Evolutionary conservation across 306 rosid species (phyloP).

Genomic region (Canavalia gladiata): DNA sequence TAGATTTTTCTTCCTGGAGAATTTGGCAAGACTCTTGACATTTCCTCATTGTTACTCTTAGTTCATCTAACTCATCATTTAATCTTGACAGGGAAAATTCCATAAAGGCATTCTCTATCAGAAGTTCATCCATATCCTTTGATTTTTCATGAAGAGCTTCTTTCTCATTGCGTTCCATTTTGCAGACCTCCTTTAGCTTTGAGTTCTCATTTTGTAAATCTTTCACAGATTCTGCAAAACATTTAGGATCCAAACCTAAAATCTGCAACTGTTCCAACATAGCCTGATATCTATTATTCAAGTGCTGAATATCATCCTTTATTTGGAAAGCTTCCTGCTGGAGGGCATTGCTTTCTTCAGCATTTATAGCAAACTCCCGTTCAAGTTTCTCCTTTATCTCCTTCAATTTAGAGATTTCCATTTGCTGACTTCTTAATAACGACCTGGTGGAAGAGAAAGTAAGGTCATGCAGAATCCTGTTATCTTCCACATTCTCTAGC

Average conservation of each 20-base stretch:
- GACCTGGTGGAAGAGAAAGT: conserved; percentile 61
- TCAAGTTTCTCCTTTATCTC: conserved; percentile 88
- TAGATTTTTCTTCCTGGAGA: conserved; percentile 79
- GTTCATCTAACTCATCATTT: conserved; percentile 68
- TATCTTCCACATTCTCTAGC: conserved; percentile 67
- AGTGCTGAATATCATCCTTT: conserved; percentile 71
- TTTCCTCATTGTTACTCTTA: conserved; percentile 61
- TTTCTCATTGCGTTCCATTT: conserved; percentile 66
- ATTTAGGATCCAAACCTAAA: conserved; percentile 74
- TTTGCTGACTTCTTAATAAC: conserved; percentile 64
- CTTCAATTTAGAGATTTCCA: conserved; percentile 80
- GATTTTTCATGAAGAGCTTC: conserved; percentile 75
- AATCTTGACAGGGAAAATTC: conserved; percentile 68
- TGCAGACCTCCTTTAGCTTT: conserved; percentile 65
- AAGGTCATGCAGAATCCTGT: conserved; percentile 67
- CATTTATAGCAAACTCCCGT: conserved; percentile 61
- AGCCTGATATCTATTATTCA: conserved; percentile 70
- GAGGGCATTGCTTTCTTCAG: conserved; percentile 70
- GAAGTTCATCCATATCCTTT: conserved; percentile 68
- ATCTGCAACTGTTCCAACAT: conserved; percentile 75
- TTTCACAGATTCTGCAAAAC: conserved; percentile 70
- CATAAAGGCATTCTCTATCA: conserved; percentile 66
- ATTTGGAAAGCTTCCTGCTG: conserved; percentile 67
- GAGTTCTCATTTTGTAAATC: conserved; percentile 76
- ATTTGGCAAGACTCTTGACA: conserved; percentile 71